Conservation (phyloP, 768 basidiomycete genomes). For the Cystofilobasidium capitatum region DNA sequence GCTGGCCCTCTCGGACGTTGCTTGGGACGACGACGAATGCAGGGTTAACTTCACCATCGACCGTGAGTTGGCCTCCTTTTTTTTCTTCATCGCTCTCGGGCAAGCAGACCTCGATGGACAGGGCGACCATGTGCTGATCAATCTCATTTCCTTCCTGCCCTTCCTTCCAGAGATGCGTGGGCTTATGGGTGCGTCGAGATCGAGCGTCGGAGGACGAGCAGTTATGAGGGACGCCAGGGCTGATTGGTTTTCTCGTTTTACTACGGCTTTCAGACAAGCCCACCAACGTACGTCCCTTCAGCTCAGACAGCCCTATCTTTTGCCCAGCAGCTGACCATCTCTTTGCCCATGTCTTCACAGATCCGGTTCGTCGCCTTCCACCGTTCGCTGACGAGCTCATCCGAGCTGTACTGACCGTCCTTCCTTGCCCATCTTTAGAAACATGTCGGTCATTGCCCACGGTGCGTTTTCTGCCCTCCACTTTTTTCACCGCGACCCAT, state of each 20-base stretch:
- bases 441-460: constrained; percentile 46
- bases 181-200: constrained; percentile 24
- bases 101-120: background rate
- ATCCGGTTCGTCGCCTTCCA: constrained; percentile 6
- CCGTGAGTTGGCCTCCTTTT: background rate
- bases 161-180: constrained; percentile 22
- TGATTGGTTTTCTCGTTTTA: background rate
- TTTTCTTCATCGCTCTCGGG: background rate
- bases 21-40: background rate
- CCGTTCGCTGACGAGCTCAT: background rate
- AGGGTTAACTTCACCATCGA: constrained; percentile 28
- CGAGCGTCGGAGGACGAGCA: background rate
- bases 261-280: constrained; percentile 18
- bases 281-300: constrained; percentile 16
- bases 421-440: constrained; percentile 31
- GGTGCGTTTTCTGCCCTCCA: constrained; percentile 27
- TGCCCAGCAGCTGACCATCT: background rate
- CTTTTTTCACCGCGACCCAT: background rate
- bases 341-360: background rate
- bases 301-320: background rate
- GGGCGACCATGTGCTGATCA: no score
- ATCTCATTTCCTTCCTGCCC: background rate
- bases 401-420: background rate
- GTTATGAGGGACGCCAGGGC: no score
- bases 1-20: background rate